These are phyloP conservation scores for Amaranthus hypochondriacus DNA, from an alignment of 148 eudicot species.

Conservation along the genomic window DNA sequence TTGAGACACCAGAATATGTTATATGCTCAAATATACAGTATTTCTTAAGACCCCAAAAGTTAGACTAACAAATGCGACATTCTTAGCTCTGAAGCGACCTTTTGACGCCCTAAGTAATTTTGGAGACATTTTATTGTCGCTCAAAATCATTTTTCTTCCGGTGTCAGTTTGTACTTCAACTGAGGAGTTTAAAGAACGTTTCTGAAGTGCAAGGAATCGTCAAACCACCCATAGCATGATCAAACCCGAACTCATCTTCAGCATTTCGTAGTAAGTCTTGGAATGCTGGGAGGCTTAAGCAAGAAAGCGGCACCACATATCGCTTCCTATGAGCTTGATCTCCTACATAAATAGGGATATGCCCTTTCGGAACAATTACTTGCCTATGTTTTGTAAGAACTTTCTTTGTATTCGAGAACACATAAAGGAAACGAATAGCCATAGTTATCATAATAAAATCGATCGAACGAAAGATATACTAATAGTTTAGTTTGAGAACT, in stretches of 20 bases:
- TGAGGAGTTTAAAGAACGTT: neutral
- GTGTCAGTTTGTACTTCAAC: too few species aligned
- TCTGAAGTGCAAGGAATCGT: constrained; percentile 17
- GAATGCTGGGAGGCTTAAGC: constrained; percentile 23
- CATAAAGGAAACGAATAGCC: neutral
- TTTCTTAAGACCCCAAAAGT: too few species aligned
- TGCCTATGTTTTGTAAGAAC: constrained; percentile 7
- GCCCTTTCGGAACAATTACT: constrained; percentile 2
- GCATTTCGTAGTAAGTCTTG: constrained; percentile 22
- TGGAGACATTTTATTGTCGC: too few species aligned
- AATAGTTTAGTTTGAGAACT: too few species aligned
- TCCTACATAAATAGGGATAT: constrained; percentile 15
- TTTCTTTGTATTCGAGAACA: constrained; percentile 13
- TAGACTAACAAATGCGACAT: too few species aligned
- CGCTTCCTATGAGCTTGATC: constrained; percentile 15
- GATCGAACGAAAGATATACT: neutral
- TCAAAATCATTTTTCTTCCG: too few species aligned
- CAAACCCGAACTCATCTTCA: constrained; percentile 28
- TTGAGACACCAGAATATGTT: too few species aligned
- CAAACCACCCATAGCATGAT: constrained; percentile 21
- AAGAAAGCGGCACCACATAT: constrained; percentile 19
- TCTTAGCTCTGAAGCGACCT: too few species aligned
- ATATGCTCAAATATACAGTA: too few species aligned
- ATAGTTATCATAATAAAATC: neutral
- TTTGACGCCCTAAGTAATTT: too few species aligned